These are phyloP conservation scores for Marasmius sp. DNA, from an alignment of 1,284 basidiomycete species.

Conservation along the genomic window DNA sequence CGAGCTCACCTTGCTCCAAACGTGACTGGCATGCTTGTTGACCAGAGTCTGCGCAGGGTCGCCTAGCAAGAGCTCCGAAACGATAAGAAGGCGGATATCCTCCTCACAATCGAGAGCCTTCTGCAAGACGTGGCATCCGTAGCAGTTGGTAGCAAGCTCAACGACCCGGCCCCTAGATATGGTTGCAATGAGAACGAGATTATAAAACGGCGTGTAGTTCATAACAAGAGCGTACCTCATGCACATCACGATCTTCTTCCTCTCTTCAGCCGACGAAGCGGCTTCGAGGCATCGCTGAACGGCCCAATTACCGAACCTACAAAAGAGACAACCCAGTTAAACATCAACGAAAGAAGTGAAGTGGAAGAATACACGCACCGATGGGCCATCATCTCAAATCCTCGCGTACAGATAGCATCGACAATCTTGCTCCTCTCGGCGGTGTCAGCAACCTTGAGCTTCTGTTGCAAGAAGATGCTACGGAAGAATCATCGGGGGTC, in stretches of 20 bases:
- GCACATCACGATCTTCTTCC: constrained; percentile 74
- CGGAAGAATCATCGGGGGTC: neutral
- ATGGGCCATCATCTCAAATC: constrained; percentile 88
- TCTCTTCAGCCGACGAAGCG: constrained; percentile 66
- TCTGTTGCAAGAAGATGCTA: constrained; percentile 85
- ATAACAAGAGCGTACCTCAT: constrained; percentile 57
- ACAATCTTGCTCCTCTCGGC: constrained; percentile 78
- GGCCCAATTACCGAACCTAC: constrained; percentile 84
- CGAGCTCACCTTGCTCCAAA: constrained; percentile 76
- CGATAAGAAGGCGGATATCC: constrained; percentile 75
- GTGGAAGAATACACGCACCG: constrained; percentile 42
- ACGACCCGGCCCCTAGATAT: constrained; percentile 68
- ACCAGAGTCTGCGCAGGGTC: constrained; percentile 81
- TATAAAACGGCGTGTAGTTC: neutral
- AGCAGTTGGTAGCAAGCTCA: constrained; percentile 81
- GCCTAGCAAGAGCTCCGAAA: constrained; percentile 75
- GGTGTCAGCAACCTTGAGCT: constrained; percentile 79
- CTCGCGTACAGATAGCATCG: constrained; percentile 76
- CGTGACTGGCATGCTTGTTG: constrained; percentile 85
- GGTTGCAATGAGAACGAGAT: neutral
- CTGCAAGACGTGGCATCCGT: constrained; percentile 83
- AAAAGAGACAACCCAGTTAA: neutral
- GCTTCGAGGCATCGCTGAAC: constrained; percentile 82
- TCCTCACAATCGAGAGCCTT: constrained; percentile 88
- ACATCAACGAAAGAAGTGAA: constrained; percentile 5